Evolutionary conservation across 768 basidiomycete species (phyloP).

Genomic region (Pleurotus tuber-regium): DNA sequence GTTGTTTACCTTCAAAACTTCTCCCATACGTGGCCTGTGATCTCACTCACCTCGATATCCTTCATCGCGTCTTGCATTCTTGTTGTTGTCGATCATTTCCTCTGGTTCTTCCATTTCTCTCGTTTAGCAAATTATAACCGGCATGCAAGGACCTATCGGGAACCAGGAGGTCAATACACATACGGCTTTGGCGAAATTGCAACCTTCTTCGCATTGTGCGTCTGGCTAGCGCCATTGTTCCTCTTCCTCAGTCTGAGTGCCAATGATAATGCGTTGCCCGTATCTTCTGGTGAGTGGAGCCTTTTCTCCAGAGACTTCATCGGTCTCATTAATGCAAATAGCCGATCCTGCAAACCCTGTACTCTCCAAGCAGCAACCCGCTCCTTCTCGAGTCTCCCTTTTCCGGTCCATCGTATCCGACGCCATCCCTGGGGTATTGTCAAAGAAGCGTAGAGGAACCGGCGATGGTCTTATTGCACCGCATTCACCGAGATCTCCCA

Average conservation of each 20-base stretch:
- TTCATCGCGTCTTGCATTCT: constrained; percentile 86
- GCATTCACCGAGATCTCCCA: constrained; percentile 38
- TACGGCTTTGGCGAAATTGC: constrained; percentile 69
- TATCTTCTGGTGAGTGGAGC: constrained; percentile 45
- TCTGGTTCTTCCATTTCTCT: constrained; percentile 97
- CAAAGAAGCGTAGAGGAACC: constrained; percentile 42
- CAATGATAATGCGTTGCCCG: constrained; percentile 93
- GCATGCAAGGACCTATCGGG: constrained; percentile 48
- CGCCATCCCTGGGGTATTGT: constrained; percentile 39
- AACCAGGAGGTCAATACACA: constrained; percentile 14
- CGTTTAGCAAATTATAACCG: constrained; percentile 62
- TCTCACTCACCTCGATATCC: constrained; percentile 80
- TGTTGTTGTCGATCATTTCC: constrained; percentile 88
- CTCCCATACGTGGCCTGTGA: constrained; percentile 85
- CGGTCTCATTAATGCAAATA: constrained; percentile 14
- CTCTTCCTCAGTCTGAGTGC: constrained; percentile 94
- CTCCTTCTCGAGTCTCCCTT: constrained; percentile 50
- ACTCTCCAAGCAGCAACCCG: constrained; percentile 20
- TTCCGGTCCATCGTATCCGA: constrained; percentile 64
- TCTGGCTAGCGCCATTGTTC: constrained; percentile 91
- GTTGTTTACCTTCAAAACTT: constrained; percentile 92
- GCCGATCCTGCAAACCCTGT: constrained; percentile 42
- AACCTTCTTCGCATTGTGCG: constrained; percentile 80
- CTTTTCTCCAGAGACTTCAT: background rate
- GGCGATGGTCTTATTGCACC: constrained; percentile 75